A percentile compares a stretch with the other conserved stretches of the same genome.
These are phyloP conservation scores for Cyberlindnera meyerae DNA, from an alignment of 805 yeast genomes.

Conservation along the genomic window DNA sequence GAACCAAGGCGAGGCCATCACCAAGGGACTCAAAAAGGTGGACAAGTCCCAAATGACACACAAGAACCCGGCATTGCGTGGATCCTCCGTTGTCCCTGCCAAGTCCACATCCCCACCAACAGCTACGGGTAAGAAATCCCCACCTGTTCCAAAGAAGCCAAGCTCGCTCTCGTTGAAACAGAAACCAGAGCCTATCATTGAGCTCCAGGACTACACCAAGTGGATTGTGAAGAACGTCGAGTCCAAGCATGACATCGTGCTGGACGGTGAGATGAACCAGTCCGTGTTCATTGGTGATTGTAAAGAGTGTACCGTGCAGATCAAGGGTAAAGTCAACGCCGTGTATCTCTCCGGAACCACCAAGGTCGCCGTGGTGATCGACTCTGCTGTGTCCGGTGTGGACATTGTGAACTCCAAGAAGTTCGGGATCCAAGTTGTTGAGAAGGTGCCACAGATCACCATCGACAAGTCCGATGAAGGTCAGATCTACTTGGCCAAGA, in stretches of 20 bases:
- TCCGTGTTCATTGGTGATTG: constrained; percentile 87
- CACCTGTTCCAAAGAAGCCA: constrained; percentile 84
- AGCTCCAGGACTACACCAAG: constrained; percentile 68
- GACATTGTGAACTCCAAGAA: constrained; percentile 78
- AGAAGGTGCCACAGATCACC: constrained; percentile 75
- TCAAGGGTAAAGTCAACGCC: constrained; percentile 90
- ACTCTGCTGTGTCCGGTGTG: constrained; percentile 79
- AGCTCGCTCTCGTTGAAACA: constrained; percentile 45
- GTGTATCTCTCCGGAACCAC: constrained; percentile 71
- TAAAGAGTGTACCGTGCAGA: constrained; percentile 63
- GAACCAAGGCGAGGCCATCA: constrained; percentile 78
- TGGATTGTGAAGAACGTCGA: constrained; percentile 86
- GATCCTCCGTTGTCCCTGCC: constrained; percentile 42
- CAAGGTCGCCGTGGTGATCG: constrained; percentile 74
- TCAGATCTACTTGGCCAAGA: constrained; percentile 67
- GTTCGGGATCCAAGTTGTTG: constrained; percentile 82
- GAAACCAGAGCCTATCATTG: constrained; percentile 60
- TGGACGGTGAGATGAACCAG: constrained; percentile 82
- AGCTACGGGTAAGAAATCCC: constrained; percentile 34
- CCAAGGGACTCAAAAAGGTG: constrained; percentile 84
- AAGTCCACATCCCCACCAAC: constrained; percentile 19
- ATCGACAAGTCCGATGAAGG: constrained; percentile 90
- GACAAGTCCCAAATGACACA: constrained; percentile 93
- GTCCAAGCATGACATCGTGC: constrained; percentile 52
- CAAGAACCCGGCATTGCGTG: constrained; percentile 79